Conservation (phyloP, 108 stramenopile genomes). For the Aurantiochytrium sp. region DNA sequence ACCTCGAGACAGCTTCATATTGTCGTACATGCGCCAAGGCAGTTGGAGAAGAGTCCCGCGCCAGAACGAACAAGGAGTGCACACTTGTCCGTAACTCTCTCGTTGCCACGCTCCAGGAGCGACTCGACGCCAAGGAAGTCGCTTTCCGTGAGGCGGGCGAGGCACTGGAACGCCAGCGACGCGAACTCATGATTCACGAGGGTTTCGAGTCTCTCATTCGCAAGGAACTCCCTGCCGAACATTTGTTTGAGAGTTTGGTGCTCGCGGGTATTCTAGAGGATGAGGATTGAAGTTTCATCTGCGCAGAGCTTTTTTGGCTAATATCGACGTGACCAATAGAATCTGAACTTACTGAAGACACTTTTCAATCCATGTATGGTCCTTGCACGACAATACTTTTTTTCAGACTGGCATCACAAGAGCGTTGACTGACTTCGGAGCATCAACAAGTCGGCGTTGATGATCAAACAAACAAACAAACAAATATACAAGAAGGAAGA, state of each 20-base stretch:
- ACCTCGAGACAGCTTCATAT: neutral
- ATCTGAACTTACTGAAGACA: too few species aligned
- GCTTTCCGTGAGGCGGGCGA: neutral
- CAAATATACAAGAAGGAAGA: neutral
- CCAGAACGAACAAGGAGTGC: neutral
- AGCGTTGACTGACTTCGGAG: too few species aligned
- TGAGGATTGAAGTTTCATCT: too few species aligned
- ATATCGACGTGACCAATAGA: too few species aligned
- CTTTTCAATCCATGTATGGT: too few species aligned
- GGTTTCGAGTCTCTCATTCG: too few species aligned
- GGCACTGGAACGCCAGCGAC: neutral
- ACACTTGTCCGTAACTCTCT: neutral
- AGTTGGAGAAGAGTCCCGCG: neutral
- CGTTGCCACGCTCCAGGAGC: neutral
- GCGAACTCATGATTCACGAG: neutral
- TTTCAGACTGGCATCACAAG: too few species aligned
- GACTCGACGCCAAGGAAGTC: neutral
- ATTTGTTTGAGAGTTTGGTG: too few species aligned
- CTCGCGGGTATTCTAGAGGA: too few species aligned
- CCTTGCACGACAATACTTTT: too few species aligned
- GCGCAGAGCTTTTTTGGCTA: too few species aligned
- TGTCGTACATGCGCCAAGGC: neutral
- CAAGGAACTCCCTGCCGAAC: too few species aligned
- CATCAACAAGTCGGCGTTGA: neutral
- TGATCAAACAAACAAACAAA: neutral